Base-by-base conservation (phyloP, 108 stramenopile genomes). In the Cyclotella cryptica region DNA sequence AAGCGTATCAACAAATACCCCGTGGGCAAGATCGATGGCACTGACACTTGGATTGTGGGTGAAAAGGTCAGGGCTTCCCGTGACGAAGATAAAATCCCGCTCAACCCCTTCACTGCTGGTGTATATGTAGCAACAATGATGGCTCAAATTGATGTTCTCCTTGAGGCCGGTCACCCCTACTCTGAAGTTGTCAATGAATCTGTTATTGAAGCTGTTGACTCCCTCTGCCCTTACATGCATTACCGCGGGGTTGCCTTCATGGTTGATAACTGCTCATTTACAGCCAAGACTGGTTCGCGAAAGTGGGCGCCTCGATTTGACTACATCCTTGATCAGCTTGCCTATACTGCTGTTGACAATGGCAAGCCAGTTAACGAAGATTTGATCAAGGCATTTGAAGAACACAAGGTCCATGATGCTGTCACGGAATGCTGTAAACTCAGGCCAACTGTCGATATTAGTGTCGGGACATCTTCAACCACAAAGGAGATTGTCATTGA, bases 221-320 rank as follows among this genome's bases (percentile, higher is more conserved):
- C 97, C 42, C 84, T 98, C 52, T 96, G 96, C 84, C 98, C 98
- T 19, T 98, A 98, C 94, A 98, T 98, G 98, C 98, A 98, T 93
- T 97, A 97, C 94, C 85, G 93, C 74, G 97, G 98, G 17, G 95
- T 98, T 80, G 96, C 98, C 63, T 97, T 97, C 90, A 98, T 98
- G 98, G 98, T 98, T 61, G 98, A 98, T 84, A 98, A 98, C 92
- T 98, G 98, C 92, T 97, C 96, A 52, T 97, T 96, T 90, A 98
- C 98, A 53, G 98, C 98, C 74, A 96, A 98, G 90, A 95, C 97
- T 49, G 98, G 98, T 69, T 96, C 95, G 11, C 82, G 98, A 65
- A 98, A 98, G 86, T 98, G 98, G 98, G 98, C 97, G 22, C 98
- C 98, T 53, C 91, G 97, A 66, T 98, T 98, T 80, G 98, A 98